Conservation (phyloP, 148 eudicot species). For the Camellia granthamiana region DNA sequence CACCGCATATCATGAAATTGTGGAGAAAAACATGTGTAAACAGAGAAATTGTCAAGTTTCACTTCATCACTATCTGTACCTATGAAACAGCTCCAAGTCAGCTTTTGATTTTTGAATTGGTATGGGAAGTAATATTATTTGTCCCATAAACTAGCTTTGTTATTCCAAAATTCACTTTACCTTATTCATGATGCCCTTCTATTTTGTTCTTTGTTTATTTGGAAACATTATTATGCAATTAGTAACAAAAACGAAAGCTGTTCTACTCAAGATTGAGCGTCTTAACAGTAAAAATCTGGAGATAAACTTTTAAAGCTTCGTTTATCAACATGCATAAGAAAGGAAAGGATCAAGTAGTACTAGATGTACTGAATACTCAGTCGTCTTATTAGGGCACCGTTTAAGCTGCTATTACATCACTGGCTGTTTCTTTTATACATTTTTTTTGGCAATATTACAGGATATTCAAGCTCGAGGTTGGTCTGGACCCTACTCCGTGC, state of each 20-base stretch:
- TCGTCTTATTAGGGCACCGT: background rate
- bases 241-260: background rate
- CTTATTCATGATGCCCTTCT: too few relatives aligned
- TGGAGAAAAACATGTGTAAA: too few relatives aligned
- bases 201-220: too few relatives aligned
- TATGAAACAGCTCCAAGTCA: background rate
- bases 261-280: background rate
- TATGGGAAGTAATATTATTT: background rate
- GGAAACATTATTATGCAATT: background rate
- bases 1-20: too few relatives aligned
- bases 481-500: slow-evolving; percentile 8
- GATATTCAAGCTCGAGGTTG: slow-evolving; percentile 15
- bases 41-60: too few relatives aligned
- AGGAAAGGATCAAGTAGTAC: background rate
- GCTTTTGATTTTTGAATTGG: background rate
- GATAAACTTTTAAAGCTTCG: background rate
- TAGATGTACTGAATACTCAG: background rate
- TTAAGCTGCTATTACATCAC: background rate
- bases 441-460: slow-evolving; percentile 10
- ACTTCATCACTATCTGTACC: background rate
- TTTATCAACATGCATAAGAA: background rate
- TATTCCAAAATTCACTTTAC: too few relatives aligned
- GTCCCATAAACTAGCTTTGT: background rate
- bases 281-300: background rate
- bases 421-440: background rate